Conservation (phyloP, 805 yeast genomes). For the Metahyphopichia silvanorum region DNA sequence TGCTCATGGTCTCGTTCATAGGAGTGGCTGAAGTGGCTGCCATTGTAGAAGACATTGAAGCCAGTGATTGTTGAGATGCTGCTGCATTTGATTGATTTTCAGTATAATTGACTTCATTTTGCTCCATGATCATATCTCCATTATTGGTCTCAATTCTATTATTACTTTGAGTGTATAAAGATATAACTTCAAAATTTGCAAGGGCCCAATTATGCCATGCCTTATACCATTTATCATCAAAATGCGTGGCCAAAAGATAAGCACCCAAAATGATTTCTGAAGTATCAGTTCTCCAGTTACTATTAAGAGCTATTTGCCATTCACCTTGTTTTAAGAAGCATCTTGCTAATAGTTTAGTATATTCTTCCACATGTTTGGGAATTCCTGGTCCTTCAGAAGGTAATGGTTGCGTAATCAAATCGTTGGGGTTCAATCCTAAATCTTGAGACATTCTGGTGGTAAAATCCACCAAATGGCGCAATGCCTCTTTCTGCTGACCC, state of each 20-base stretch:
- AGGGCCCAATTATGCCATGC: slow-evolving; percentile 99
- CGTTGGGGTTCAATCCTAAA: slow-evolving; percentile 81
- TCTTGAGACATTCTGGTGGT: slow-evolving; percentile 89
- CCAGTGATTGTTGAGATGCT: slow-evolving; percentile 9
- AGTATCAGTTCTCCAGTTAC: slow-evolving; percentile 72
- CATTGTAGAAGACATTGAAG: slow-evolving; percentile 1
- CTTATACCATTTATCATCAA: slow-evolving; percentile 90
- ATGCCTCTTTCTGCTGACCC: slow-evolving; percentile 83
- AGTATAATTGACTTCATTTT: slow-evolving; percentile 14
- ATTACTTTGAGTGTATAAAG: slow-evolving; percentile 43
- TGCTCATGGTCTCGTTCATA: slow-evolving; percentile 19
- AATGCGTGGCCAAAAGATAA: slow-evolving; percentile 89
- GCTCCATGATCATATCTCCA: slow-evolving; percentile 22
- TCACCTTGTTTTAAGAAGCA: slow-evolving; percentile 98
- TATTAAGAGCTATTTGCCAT: slow-evolving; percentile 86
- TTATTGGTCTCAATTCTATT: slow-evolving; percentile 12
- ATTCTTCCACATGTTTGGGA: slow-evolving; percentile 73
- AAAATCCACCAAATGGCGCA: slow-evolving; percentile 81
- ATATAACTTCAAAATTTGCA: slow-evolving; percentile 93
- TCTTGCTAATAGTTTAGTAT: slow-evolving; percentile 82
- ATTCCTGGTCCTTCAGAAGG: slow-evolving; percentile 73
- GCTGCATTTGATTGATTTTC: not conserved
- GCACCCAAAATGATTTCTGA: slow-evolving; percentile 89
- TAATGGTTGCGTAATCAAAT: slow-evolving; percentile 79
- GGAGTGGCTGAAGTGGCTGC: slow-evolving; percentile 8